Conservation (phyloP, 1,284 basidiomycete species). For the Fomitopsis betulina region DNA sequence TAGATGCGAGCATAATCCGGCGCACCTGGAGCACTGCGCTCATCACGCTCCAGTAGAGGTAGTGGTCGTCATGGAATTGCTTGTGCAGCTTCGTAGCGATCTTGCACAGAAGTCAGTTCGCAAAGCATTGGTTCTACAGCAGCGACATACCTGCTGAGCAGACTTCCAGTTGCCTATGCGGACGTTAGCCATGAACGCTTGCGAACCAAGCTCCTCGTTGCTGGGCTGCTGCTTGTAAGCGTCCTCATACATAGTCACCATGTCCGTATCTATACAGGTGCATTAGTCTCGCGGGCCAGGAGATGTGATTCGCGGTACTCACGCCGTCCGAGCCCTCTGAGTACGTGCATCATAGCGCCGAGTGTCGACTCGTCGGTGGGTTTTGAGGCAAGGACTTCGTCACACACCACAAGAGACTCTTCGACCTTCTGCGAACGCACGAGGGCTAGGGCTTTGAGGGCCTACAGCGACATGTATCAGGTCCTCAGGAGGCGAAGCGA, state of each 20-base stretch:
- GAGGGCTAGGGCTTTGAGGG: constrained; percentile 81
- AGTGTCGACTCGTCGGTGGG: constrained; percentile 68
- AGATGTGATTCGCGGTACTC: constrained; percentile 24
- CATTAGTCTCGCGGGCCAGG: background rate
- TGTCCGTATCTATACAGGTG: constrained; percentile 59
- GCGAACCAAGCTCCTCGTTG: constrained; percentile 77
- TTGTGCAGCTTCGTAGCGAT: constrained; percentile 75
- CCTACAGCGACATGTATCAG: constrained; percentile 34
- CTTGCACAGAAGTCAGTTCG: constrained; percentile 34
- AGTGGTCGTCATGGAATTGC: constrained; percentile 72
- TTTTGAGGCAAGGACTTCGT: constrained; percentile 69
- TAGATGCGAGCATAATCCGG: background rate
- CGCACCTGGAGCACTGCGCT: constrained; percentile 74
- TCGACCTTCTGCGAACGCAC: constrained; percentile 78
- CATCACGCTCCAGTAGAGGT: constrained; percentile 81
- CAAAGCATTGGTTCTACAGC: no score
- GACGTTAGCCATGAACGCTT: constrained; percentile 81
- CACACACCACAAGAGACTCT: constrained; percentile 73
- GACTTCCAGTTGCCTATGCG: constrained; percentile 76
- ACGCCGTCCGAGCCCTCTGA: constrained; percentile 74
- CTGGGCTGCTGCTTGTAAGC: constrained; percentile 72
- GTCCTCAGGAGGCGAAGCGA: background rate
- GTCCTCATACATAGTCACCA: constrained; percentile 76
- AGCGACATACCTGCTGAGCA: constrained; percentile 70
- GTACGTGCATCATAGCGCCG: constrained; percentile 76